Evolutionary conservation across 805 yeast genomes (phyloP).

Genomic region (Nakazawaea pomicola): DNA sequence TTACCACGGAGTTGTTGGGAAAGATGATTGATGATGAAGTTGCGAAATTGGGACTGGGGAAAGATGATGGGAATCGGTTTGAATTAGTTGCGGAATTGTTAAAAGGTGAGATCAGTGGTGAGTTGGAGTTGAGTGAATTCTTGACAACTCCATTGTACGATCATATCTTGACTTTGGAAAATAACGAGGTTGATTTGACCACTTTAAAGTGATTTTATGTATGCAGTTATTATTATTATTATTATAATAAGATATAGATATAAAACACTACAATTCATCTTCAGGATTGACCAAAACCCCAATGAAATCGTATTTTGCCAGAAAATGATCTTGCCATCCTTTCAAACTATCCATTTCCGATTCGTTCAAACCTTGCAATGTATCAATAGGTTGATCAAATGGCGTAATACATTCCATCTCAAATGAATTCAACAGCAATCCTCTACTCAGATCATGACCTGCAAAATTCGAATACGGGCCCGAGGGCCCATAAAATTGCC

Average conservation of each 20-base stretch:
- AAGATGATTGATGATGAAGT: constrained; percentile 59
- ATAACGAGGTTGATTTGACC: constrained; percentile 24
- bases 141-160: constrained; percentile 74
- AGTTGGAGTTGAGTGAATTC: constrained; percentile 64
- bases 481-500: constrained; percentile 89
- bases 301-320: constrained; percentile 72
- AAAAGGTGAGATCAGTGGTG: constrained; percentile 68
- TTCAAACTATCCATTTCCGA: constrained; percentile 64
- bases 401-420: constrained; percentile 58
- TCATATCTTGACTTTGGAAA: constrained; percentile 53
- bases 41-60: constrained; percentile 39
- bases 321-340: constrained; percentile 84
- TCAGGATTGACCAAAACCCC: constrained; percentile 58
- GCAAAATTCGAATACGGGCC: constrained; percentile 95
- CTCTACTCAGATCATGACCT: constrained; percentile 93
- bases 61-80: constrained; percentile 64
- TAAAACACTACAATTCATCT: too few species aligned
- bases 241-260: too few species aligned
- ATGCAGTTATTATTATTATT: too few species aligned
- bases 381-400: constrained; percentile 75
- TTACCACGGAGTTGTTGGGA: constrained; percentile 57
- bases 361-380: constrained; percentile 51
- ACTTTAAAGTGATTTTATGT: constrained; percentile 18
- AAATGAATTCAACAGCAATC: constrained; percentile 84
- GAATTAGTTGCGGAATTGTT: constrained; percentile 65